A percentile compares a stretch with the other conserved stretches of the same genome.
Evolutionary conservation across 805 yeast genomes (phyloP).

Genomic region (Metschnikowia shivogae): DNA sequence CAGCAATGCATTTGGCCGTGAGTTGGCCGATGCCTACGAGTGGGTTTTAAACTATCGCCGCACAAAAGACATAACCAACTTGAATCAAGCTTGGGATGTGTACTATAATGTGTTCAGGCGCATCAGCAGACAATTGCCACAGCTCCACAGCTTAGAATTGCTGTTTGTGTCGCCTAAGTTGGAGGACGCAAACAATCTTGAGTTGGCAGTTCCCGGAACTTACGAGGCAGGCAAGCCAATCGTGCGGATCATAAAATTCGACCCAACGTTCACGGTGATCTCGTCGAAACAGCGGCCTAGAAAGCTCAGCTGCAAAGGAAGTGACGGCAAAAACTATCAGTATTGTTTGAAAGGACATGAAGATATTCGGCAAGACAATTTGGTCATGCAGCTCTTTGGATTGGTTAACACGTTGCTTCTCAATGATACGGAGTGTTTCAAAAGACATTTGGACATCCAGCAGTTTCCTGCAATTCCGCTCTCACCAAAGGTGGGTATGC

Average conservation of each 20-base stretch:
- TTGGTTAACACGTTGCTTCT: conserved; percentile 84
- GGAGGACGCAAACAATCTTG: conserved; percentile 70
- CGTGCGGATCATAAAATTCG: conserved; percentile 68
- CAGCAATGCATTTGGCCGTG: conserved; percentile 90
- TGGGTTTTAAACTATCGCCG: conserved; percentile 86
- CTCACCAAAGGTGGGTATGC: conserved; percentile 92
- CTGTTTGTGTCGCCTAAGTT: conserved; percentile 93
- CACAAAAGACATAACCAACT: conserved; percentile 78
- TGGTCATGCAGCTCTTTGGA: conserved; percentile 97
- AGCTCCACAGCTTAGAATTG: conserved; percentile 76
- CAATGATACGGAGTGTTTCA: conserved; percentile 93
- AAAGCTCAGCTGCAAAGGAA: conserved; percentile 71
- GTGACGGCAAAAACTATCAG: conserved; percentile 87
- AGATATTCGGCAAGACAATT: conserved; percentile 93
- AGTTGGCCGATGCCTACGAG: conserved; percentile 85
- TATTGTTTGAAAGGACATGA: conserved; percentile 91
- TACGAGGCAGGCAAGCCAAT: conserved; percentile 81
- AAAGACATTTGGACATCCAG: conserved; percentile 90
- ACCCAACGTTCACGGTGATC: conserved; percentile 79
- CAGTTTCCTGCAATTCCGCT: conserved; percentile 90
- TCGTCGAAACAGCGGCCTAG: conserved; percentile 97
- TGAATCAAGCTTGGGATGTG: conserved; percentile 97
- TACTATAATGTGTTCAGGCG: conserved; percentile 91
- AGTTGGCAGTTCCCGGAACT: conserved; percentile 91
- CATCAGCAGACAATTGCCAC: conserved; percentile 84